Percentiles rank a stretch among this genome's conserved stretches.
phyloP scores from a whole-genome alignment of 2,329 filamentous ascomycete species.

The Aureobasidium pullulans region DNA sequence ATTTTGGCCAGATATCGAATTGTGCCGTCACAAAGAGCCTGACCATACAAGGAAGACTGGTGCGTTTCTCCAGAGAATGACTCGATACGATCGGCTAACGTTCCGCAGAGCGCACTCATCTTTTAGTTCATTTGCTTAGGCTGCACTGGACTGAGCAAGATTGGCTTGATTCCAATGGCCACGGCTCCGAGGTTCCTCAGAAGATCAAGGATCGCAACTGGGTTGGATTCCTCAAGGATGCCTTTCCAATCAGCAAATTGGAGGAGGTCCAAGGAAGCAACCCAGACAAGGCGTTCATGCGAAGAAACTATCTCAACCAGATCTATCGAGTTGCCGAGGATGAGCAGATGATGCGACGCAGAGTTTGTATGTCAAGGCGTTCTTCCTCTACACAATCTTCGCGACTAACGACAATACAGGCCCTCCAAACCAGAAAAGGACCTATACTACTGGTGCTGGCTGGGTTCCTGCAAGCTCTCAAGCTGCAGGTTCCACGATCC shows the following conservation, averaged over 20 bases:
- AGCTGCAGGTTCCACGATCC: not conserved
- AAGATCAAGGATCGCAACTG: slow-evolving; percentile 6
- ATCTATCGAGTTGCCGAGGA: slow-evolving; percentile 10
- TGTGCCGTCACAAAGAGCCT: slow-evolving; percentile 62
- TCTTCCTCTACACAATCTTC: not conserved
- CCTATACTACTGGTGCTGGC: slow-evolving; percentile 1
- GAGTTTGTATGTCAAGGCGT: not conserved
- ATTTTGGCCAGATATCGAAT: slow-evolving; percentile 29
- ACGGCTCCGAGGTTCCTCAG: slow-evolving; percentile 6
- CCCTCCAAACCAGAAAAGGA: not conserved
- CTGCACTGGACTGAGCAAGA: slow-evolving; percentile 13
- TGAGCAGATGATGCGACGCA: slow-evolving; percentile 6
- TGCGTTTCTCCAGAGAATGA: slow-evolving; percentile 26
- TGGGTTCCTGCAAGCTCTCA: not conserved
- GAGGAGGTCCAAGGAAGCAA: slow-evolving; percentile 5
- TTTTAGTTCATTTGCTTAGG: slow-evolving; percentile 12
- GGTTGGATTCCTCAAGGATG: slow-evolving; percentile 11
- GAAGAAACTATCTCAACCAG: slow-evolving; percentile 5
- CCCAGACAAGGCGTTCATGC: slow-evolving; percentile 7
- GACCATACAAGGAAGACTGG: slow-evolving; percentile 64
- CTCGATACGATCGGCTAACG: not conserved
- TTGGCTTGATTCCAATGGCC: slow-evolving; percentile 7
- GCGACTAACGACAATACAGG: not conserved
- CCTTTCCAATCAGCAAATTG: slow-evolving; percentile 9
- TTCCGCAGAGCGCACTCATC: slow-evolving; percentile 2